Percentiles rank a stretch among this genome's conserved stretches.
Evolutionary conservation across 2,329 filamentous ascomycete species (phyloP).

Genomic region (Paraconiothyrium brasiliense): DNA sequence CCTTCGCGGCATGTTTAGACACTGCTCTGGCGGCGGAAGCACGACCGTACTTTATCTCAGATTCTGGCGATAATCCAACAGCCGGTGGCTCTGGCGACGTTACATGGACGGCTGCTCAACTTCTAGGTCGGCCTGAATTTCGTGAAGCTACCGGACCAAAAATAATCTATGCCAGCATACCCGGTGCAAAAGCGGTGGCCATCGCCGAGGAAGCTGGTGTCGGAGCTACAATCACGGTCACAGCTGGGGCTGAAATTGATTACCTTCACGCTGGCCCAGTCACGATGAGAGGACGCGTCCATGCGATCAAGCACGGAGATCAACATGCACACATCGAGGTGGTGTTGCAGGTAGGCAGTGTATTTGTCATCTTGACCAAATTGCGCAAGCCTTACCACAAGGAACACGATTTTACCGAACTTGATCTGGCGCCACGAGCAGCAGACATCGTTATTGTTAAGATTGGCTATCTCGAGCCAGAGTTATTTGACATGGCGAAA

Average conservation of each 20-base stretch:
- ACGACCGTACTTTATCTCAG: constrained; percentile 14
- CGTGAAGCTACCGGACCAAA: not conserved
- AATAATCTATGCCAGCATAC: constrained; percentile 17
- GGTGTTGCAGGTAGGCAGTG: constrained; percentile 60
- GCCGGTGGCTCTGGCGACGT: constrained; percentile 18
- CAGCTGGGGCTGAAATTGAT: constrained; percentile 15
- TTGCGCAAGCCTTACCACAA: constrained; percentile 17
- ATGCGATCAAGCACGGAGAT: constrained; percentile 63
- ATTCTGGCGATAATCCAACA: constrained; percentile 16
- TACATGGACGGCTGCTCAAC: constrained; percentile 9
- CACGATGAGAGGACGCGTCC: constrained; percentile 52
- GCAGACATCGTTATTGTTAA: constrained; percentile 10
- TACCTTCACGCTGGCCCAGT: constrained; percentile 14
- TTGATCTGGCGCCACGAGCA: not conserved
- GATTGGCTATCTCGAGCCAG: constrained; percentile 11
- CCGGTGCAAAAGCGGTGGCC: constrained; percentile 1
- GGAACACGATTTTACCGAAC: constrained; percentile 11
- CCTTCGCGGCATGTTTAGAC: constrained; percentile 4
- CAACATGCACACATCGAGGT: constrained; percentile 59
- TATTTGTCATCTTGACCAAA: constrained; percentile 50
- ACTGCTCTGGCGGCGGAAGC: not conserved
- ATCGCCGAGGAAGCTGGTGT: constrained; percentile 9
- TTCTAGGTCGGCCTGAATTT: constrained; percentile 14
- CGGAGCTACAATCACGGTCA: constrained; percentile 16
- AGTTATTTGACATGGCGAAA: constrained; percentile 13